phyloP scores from a whole-genome alignment of 164 flowering plant species.

The Vitis cinerea region DNA sequence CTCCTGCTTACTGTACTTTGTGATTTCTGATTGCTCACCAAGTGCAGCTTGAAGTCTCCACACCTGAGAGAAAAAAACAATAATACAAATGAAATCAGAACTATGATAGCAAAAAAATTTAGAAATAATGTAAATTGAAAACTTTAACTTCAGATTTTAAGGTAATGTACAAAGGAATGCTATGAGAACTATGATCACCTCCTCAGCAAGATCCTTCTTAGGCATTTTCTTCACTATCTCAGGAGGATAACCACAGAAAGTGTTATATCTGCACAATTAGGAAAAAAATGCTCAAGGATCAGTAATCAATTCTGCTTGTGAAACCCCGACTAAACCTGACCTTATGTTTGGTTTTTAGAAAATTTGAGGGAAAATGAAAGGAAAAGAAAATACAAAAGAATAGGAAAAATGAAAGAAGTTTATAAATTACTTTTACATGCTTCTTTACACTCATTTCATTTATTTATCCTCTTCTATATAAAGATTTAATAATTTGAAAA shows the following conservation, averaged over 20 bases:
- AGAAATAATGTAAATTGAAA: not conserved
- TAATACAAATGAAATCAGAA: not conserved
- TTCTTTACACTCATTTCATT: too few relatives aligned
- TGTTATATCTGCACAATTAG: conserved; percentile 48
- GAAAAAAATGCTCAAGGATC: conserved; percentile 4
- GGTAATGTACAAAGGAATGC: not conserved
- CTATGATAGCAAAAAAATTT: too few relatives aligned
- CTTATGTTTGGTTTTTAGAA: too few relatives aligned
- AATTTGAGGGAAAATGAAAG: too few relatives aligned
- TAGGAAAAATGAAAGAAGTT: too few relatives aligned
- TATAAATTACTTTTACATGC: too few relatives aligned
- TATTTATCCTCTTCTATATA: too few relatives aligned
- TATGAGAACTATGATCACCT: conserved; percentile 33
- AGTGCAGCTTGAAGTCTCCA: conserved; percentile 82
- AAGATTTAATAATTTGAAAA: too few relatives aligned
- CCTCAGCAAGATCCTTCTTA: conserved; percentile 77
- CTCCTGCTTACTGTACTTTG: conserved; percentile 87
- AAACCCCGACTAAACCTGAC: too few relatives aligned
- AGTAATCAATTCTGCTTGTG: not conserved
- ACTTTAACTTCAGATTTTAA: not conserved
- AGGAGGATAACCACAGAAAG: conserved; percentile 53
- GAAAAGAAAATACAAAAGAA: too few relatives aligned
- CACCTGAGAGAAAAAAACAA: conserved; percentile 29
- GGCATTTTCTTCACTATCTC: conserved; percentile 79
- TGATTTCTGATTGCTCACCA: conserved; percentile 88